Base-by-base conservation (phyloP, 2,329 filamentous ascomycete species). In the Claviceps humidiphila region DNA sequence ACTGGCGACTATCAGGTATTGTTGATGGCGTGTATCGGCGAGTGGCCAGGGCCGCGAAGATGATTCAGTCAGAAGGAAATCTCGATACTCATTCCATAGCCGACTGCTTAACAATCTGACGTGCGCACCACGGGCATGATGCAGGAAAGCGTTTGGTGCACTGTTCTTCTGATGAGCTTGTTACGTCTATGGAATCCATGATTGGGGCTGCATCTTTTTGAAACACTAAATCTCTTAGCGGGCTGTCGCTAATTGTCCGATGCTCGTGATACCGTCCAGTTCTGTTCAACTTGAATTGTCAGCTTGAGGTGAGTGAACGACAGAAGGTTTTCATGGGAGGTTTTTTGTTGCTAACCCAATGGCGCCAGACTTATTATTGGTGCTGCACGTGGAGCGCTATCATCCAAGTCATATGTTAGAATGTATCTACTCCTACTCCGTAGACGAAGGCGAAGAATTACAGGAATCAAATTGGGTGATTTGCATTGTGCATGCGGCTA, bases 1-100 rank as follows among this genome's bases (percentile, higher is more conserved):
- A 87, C 85, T 55, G 87, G 89, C 4, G 85, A 95, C 67, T 95
- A 93, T 60, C 76, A 87, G 69, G 78, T 71, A 59, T 68, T 91
- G 61, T 75, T 96, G 78, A 68, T 94, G 57, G 88, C 85, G n/a
- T 78, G 75, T 51, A 68, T 80, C 49, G 77, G 76, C 17, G 74
- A 76, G 58, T 64, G 52, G 51, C 51, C 26, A 11, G 26, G 8
- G 26, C 26, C 26, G 26, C 26, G 26, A 30, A 11, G 51, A 14
- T 51, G 47, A 52, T 43, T 46, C 47, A 45, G 43, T 30, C 26
- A 30, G 3, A 30, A 30, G 26, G 8, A 30, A 30, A 11, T 11
- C 8, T 30, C 26, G 26, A 30, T 30, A 11, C 8, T 9, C 26
- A 9, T 30, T 30, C 26, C 9, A 4, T 30, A 30, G 8, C 8